Evolutionary conservation across 192 early-diverging fungal species (phyloP), one percentile per base, ranked within the genome.

Genomic region (Podochytrium sp.): DNA sequence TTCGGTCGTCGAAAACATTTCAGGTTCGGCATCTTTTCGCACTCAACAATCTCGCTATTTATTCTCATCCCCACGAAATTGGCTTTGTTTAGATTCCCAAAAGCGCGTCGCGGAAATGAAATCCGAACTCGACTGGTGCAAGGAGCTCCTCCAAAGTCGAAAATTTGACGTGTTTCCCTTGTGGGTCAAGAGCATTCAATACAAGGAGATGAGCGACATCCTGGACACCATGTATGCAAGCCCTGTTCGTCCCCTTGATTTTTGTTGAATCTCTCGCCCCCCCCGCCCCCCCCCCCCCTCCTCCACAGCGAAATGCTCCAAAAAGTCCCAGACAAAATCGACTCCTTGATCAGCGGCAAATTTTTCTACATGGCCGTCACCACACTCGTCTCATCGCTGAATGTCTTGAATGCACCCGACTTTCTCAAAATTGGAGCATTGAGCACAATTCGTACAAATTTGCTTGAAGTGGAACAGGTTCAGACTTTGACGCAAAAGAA

Each of bases 151-250:
- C 10, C 84, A 89, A 59, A 80, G 80, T 73, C 90, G 86, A 40
- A 75, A 85, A 50, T 87, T 83, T 57, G 88, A 89, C 72, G 73
- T 89, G 52, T 67, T 89, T 38, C 84, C 86, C 59, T 73, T 88
- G n/a, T 89, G 86, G 86, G 53, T 83, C 34, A 85, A 87, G 66
- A 80, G 80, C 50, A 79, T 89, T 41, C 83, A 88, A 61, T 84
- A 79, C 69, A 88, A 88, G 62, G 88, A 89, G 53, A 89, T 89
- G 76, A 78, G 62, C 10, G 60, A 79, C n/a, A 88, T 89, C 33
- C 53, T 89, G 30, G 88, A 89, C 51, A 52, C 69, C 2, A 83
- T 88, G 77, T 81, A n/a, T n/a, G n/a, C n/a, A 68, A 42, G 77
- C 56, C 18, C 23, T 33, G 62, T 42, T 59, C 40, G n/a, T 74